Base-by-base conservation (phyloP, 495 filamentous ascomycete species). In the Daldinia concentrica region DNA sequence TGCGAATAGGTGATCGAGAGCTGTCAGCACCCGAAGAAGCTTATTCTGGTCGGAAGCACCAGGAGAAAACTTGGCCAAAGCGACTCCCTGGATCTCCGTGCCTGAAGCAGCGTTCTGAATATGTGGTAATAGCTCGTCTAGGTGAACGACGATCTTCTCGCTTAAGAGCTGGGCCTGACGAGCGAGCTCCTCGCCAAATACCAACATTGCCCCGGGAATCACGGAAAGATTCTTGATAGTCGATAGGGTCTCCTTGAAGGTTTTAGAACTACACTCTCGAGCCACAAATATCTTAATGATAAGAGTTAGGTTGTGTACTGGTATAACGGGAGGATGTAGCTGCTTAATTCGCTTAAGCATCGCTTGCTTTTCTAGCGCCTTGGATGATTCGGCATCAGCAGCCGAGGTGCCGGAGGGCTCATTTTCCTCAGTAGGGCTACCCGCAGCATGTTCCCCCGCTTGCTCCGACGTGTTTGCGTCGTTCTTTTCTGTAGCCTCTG, bases 141-240 rank as follows among this genome's bases (percentile, higher is more conserved):
- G 85, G 73, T 98, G 94, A 0, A 85, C 83, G 5, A 97, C 82
- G 56, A 98, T 97, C 24, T 90, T 90, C 75, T 93, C 87, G 61
- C 92, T 96, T 12, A 99, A 84, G 52, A 84, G 83, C 74, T 94
- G 91, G 59, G 95, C 94, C 78, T 97, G 94, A 11, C 86, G 82
- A 66, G 98, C 90, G 37, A 99, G 86, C 80, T 98, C 96, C 56
- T 90, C 88, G 29, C 95, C 95, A 78, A 99, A 98, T 8, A 95
- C 85, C 68, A 91, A 90, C 74, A 94, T 93, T 15, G 96, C 94
- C 27, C 90, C 93, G 24, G 94, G 93, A 65, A 99, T 93, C 51
- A 91, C 89, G 37, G 95, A 97, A 34, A 99, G 89, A 74, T 98
- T 97, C 81, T 97, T 97, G 84, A 99, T 98, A 8, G 95, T 95